These are phyloP conservation scores for Myriangium duriaei DNA, from an alignment of 2,329 filamentous ascomycete species.

Conservation along the genomic window DNA sequence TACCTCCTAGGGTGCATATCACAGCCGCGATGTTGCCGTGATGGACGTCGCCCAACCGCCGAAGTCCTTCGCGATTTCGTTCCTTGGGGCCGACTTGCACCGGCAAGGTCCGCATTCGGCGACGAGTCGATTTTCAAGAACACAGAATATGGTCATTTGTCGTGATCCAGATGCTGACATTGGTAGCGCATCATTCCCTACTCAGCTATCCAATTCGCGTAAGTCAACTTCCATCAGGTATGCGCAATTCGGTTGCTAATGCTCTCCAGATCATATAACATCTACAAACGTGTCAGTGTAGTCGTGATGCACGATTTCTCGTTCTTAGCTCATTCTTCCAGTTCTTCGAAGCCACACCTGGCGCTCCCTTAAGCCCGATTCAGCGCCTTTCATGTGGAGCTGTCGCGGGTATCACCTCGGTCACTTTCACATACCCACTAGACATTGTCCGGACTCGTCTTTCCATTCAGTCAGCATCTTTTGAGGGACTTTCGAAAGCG, in stretches of 20 bases:
- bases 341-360: conserved; percentile 66
- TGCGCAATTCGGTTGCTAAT: not conserved
- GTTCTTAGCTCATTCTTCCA: conserved; percentile 19
- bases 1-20: not conserved
- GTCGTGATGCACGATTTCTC: conserved; percentile 1
- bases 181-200: conserved; percentile 76
- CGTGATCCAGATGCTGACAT: conserved; percentile 2
- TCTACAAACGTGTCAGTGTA: conserved; percentile 73
- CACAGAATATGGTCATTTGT: too few species aligned
- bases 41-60: too few species aligned
- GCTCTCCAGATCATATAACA: conserved; percentile 65
- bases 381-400: conserved; percentile 81
- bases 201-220: conserved; percentile 84
- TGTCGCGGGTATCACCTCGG: conserved; percentile 85
- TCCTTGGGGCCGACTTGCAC: too few species aligned
- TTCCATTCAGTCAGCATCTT: conserved; percentile 95
- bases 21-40: not conserved
- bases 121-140: too few species aligned
- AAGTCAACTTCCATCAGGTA: not conserved
- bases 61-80: too few species aligned
- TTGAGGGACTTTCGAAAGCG: conserved; percentile 57
- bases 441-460: conserved; percentile 93
- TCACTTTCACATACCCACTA: conserved; percentile 87
- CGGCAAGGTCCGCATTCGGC: too few species aligned
- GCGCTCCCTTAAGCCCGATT: conserved; percentile 59